Percentiles rank a stretch among this genome's conserved stretches.
Evolutionary conservation across 257 asterid genomes (phyloP).

Genomic region (Solanum megistacrolobum): DNA sequence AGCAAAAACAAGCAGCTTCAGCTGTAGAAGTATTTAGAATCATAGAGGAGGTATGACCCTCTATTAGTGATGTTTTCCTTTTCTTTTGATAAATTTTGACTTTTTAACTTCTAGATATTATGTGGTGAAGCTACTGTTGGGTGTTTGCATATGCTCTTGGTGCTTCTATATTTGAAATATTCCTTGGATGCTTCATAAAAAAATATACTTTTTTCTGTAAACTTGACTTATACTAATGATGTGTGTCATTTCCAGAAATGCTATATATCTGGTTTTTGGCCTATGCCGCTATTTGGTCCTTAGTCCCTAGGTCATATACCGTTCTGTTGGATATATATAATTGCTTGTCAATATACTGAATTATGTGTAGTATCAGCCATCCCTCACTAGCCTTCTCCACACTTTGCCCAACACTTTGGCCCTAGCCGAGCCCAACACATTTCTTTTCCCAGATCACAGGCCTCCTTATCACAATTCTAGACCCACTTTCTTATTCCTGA

Average conservation of each 20-base stretch:
- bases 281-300: background rate
- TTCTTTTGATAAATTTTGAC: background rate
- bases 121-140: background rate
- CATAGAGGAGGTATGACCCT: constrained; percentile 72
- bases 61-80: background rate
- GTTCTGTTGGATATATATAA: background rate
- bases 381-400: background rate
- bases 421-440: background rate
- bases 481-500: background rate
- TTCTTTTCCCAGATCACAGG: background rate
- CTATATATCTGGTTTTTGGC: background rate
- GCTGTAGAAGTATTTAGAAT: constrained; percentile 98
- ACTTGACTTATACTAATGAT: background rate
- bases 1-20: constrained; percentile 90
- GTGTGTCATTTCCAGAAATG: background rate
- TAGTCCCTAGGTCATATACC: background rate
- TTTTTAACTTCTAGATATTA: background rate
- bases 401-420: background rate
- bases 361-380: background rate
- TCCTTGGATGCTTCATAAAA: background rate
- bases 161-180: background rate
- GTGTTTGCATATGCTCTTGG: background rate
- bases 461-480: background rate
- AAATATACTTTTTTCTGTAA: background rate
- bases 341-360: background rate